phyloP scores from a whole-genome alignment of 2,329 filamentous ascomycete species.

The Fusarium haematococcum region DNA sequence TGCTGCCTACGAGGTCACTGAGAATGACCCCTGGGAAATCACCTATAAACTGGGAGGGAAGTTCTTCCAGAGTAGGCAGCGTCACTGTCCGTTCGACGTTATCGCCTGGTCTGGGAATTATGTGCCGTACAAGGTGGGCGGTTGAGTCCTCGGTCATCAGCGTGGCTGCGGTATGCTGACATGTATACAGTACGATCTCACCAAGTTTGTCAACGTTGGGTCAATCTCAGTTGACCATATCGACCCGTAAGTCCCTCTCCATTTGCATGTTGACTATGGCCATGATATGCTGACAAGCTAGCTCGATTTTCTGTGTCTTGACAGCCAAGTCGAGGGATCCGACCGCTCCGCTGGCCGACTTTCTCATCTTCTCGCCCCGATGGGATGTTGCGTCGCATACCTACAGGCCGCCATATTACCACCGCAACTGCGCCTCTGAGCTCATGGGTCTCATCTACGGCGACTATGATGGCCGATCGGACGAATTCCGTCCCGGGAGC shows the following conservation, averaged over 20 bases:
- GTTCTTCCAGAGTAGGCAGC: constrained; percentile 70
- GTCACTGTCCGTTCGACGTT: constrained; percentile 76
- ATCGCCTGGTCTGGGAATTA: constrained; percentile 78
- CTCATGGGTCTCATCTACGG: constrained; percentile 65
- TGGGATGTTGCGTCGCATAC: constrained; percentile 73
- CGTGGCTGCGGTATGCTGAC: no score
- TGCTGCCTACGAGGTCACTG: constrained; percentile 65
- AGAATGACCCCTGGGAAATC: constrained; percentile 65
- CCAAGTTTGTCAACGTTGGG: constrained; percentile 68
- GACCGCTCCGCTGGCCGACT: constrained; percentile 69
- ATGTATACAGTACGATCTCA: constrained; percentile 60
- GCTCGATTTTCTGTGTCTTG: constrained; percentile 71
- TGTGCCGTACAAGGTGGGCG: constrained; percentile 59
- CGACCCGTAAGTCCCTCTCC: constrained; percentile 58
- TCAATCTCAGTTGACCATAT: constrained; percentile 64
- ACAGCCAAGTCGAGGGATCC: constrained; percentile 67
- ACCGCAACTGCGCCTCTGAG: constrained; percentile 69
- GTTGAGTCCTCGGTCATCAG: no score
- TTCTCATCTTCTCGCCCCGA: constrained; percentile 74
- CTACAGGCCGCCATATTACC: constrained; percentile 75
- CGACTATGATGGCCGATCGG: constrained; percentile 42
- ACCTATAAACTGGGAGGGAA: constrained; percentile 72
- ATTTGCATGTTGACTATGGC: no score
- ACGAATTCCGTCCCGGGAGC: constrained; percentile 29
- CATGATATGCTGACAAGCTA: no score